These are phyloP conservation scores for Xylaria hypoxylon DNA, from an alignment of 2,329 filamentous ascomycete species.

Conservation along the genomic window DNA sequence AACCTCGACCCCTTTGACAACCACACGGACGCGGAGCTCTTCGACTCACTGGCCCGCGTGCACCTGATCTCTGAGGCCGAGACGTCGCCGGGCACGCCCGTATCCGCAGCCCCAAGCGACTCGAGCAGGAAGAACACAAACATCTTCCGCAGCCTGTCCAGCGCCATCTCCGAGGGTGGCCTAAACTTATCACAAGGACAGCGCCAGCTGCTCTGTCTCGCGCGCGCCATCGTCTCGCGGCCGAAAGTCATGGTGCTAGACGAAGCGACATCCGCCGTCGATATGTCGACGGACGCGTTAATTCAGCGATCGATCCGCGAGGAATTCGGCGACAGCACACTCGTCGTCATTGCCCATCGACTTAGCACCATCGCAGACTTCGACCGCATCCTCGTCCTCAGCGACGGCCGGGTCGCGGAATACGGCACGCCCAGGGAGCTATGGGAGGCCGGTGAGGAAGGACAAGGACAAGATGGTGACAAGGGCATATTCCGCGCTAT, in stretches of 20 bases:
- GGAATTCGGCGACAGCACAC: constrained; percentile 73
- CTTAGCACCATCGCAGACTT: constrained; percentile 83
- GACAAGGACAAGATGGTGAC: neutral
- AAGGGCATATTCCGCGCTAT: constrained; percentile 40
- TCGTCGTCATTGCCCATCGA: constrained; percentile 81
- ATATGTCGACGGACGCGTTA: constrained; percentile 79
- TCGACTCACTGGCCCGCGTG: constrained; percentile 76
- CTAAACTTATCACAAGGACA: constrained; percentile 82
- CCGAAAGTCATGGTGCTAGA: constrained; percentile 84
- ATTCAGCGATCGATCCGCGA: constrained; percentile 80
- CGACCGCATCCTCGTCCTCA: constrained; percentile 77
- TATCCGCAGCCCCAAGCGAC: constrained; percentile 48
- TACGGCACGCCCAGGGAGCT: constrained; percentile 73
- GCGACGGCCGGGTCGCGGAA: constrained; percentile 74
- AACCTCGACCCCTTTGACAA: constrained; percentile 83
- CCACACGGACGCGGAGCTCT: constrained; percentile 75
- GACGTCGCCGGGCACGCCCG: constrained; percentile 50
- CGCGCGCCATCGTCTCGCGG: constrained; percentile 76
- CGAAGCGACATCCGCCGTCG: constrained; percentile 82
- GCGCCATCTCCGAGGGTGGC: constrained; percentile 76
- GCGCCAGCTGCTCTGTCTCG: constrained; percentile 79
- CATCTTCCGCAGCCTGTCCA: constrained; percentile 71
- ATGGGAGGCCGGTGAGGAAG: constrained; percentile 55
- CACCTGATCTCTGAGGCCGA: constrained; percentile 68
- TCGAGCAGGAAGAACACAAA: constrained; percentile 67